Conservation (phyloP, 1,284 basidiomycete species). For the Butyriboletus appendiculatus region DNA sequence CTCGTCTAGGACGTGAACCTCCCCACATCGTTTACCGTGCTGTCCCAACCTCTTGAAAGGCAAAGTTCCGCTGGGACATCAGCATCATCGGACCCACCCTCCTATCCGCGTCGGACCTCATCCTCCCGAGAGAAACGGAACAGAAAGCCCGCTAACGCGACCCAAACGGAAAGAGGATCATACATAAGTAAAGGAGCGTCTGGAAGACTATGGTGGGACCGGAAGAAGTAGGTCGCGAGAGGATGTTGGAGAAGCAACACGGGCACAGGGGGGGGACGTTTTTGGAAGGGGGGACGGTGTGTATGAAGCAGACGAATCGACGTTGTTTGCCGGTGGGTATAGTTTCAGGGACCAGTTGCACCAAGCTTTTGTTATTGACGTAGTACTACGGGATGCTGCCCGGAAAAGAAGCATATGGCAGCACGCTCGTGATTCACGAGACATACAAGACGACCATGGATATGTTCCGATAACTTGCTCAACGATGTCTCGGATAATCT, state of each 20-base stretch:
- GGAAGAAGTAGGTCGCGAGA: neutral
- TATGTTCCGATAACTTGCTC: no score
- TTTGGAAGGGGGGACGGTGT: neutral
- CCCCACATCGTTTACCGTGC: neutral
- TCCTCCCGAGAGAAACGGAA: neutral
- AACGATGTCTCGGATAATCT: no score
- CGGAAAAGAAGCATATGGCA: no score
- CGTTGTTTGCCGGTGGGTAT: no score
- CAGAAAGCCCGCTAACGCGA: neutral
- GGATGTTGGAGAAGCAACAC: neutral
- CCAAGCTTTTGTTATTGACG: neutral
- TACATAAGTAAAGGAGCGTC: neutral
- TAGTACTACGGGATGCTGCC: neutral
- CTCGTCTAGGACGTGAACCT: no score
- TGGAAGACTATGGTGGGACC: neutral
- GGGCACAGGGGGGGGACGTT: neutral
- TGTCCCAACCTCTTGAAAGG: no score
- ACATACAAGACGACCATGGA: no score
- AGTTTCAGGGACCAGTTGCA: neutral
- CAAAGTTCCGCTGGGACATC: no score
- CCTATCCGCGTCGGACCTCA: neutral
- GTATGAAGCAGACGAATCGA: no score
- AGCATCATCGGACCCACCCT: neutral
- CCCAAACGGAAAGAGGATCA: neutral
- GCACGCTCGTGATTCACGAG: no score